phyloP scores from a whole-genome alignment of 805 yeast genomes.

The Aciculoconidium aculeatum region DNA sequence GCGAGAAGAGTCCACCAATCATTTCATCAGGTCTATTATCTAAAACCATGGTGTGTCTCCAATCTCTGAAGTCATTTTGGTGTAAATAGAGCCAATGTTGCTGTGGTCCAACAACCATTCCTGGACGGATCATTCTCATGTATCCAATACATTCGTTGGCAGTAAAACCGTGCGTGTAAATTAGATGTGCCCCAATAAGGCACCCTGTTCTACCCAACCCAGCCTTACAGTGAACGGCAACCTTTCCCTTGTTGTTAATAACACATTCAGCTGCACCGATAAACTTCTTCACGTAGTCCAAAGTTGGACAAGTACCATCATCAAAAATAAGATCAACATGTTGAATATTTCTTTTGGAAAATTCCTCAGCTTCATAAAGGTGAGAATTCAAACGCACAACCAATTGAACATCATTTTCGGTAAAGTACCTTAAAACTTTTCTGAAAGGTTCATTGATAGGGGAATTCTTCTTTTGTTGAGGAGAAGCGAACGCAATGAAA shows the following conservation, averaged over 20 bases:
- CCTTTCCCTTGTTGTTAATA: conserved; percentile 79
- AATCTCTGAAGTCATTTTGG: conserved; percentile 92
- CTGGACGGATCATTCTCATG: conserved; percentile 94
- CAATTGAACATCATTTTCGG: conserved; percentile 66
- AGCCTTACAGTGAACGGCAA: conserved; percentile 99
- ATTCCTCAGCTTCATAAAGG: conserved; percentile 78
- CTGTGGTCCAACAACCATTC: conserved; percentile 99
- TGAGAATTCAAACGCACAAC: conserved; percentile 93
- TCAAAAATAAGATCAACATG: conserved; percentile 96
- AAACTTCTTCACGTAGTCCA: conserved; percentile 87
- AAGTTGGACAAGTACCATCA: conserved; percentile 96
- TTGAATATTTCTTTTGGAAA: conserved; percentile 74
- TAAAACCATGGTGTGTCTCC: conserved; percentile 87
- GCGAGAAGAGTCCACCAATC: conserved; percentile 62
- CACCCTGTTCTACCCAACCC: conserved; percentile 98
- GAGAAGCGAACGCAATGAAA: conserved; percentile 96
- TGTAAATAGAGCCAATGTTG: conserved; percentile 98
- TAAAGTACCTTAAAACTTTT: conserved; percentile 76
- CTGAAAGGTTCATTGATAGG: conserved; percentile 69
- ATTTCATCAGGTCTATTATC: conserved; percentile 60
- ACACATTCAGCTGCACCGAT: conserved; percentile 93
- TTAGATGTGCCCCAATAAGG: conserved; percentile 92
- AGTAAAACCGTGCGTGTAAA: conserved; percentile 94
- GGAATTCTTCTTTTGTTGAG: conserved; percentile 54
- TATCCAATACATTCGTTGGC: conserved; percentile 96